These are phyloP conservation scores for Podila epigama DNA, from an alignment of 192 early-diverging fungal species.

Conservation along the genomic window DNA sequence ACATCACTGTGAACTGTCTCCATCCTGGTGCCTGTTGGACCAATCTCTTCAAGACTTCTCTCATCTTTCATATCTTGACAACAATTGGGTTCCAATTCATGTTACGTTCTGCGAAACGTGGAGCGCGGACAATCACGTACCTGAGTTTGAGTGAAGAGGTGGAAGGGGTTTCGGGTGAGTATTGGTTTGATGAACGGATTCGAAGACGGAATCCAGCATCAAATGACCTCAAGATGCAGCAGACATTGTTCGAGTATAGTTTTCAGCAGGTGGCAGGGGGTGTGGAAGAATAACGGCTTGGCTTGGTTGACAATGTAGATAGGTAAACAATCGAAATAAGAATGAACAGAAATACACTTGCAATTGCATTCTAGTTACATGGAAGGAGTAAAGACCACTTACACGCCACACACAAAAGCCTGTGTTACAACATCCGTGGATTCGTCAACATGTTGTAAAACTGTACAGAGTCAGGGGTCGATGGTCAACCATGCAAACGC, in stretches of 20 bases:
- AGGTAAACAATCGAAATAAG: too few species aligned
- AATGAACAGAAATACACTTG: too few species aligned
- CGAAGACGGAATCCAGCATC: conserved; percentile 30
- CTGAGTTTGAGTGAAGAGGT: conserved; percentile 43
- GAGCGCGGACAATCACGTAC: conserved; percentile 30
- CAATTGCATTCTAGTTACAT: too few species aligned
- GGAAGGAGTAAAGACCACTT: too few species aligned
- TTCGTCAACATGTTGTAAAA: too few species aligned
- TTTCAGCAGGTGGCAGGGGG: not conserved
- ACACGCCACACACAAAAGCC: too few species aligned
- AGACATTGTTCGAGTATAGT: conserved; percentile 28
- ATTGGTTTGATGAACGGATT: conserved; percentile 48
- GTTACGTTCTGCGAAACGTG: conserved; percentile 18
- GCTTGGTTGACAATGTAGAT: too few species aligned
- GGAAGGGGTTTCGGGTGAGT: conserved; percentile 41
- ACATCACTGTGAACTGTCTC: conserved; percentile 39
- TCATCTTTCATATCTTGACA: conserved; percentile 32
- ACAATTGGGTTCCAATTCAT: conserved; percentile 34
- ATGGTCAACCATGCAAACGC: too few species aligned
- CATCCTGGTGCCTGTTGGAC: conserved; percentile 38
- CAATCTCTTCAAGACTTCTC: conserved; percentile 19
- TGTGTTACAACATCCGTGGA: too few species aligned
- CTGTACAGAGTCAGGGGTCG: too few species aligned
- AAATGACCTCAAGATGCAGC: conserved; percentile 13
- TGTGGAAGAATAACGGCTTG: not conserved